Evolutionary conservation across 495 filamentous ascomycete species (phyloP).

Genomic region (Neurospora hispaniola): DNA sequence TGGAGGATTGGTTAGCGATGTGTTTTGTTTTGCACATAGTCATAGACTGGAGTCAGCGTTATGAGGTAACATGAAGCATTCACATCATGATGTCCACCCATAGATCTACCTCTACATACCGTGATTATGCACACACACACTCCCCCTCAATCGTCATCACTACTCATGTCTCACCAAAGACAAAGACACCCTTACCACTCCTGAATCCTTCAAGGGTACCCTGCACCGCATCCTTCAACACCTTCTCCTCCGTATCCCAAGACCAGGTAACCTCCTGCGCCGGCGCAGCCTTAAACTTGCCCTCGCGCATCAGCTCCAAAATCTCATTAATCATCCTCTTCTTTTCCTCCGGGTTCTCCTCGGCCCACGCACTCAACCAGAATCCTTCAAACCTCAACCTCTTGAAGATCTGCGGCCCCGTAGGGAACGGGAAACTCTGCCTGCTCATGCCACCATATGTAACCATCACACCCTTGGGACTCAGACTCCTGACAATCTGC

Average conservation of each 20-base stretch:
- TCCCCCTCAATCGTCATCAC: not conserved
- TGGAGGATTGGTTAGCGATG: not conserved
- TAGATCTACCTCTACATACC: not conserved
- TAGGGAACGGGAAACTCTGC: constrained; percentile 67
- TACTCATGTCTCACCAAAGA: constrained; percentile 46
- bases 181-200: constrained; percentile 80
- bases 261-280: constrained; percentile 70
- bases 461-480: constrained; percentile 59
- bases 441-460: constrained; percentile 94
- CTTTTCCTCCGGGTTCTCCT: constrained; percentile 63
- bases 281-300: constrained; percentile 74
- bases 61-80: not conserved
- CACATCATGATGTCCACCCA: not conserved
- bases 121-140: not conserved
- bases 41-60: not conserved
- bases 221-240: constrained; percentile 60
- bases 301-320: constrained; percentile 57
- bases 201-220: constrained; percentile 72
- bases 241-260: constrained; percentile 61
- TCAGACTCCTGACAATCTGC: constrained; percentile 58
- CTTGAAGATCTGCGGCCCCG: constrained; percentile 81
- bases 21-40: not conserved
- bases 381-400: constrained; percentile 80
- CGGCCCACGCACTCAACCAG: constrained; percentile 87
- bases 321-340: constrained; percentile 71